phyloP scores from a whole-genome alignment of 2,329 filamentous ascomycete species.

The Fusarium proliferatum region DNA sequence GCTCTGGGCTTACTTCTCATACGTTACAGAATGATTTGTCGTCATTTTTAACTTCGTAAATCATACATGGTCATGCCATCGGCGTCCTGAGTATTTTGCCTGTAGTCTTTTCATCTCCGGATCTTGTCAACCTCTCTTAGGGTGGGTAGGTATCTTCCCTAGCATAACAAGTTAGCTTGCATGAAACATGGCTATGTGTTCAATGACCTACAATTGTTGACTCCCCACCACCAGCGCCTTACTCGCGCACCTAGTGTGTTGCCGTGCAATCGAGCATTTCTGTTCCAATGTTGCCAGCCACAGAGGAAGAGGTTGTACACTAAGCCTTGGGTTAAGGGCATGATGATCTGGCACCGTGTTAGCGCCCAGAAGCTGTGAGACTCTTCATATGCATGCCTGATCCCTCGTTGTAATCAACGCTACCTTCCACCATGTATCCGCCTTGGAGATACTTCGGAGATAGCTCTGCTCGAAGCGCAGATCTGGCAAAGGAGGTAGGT shows the following conservation, averaged over 20 bases:
- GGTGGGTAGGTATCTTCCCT: slow-evolving; percentile 70
- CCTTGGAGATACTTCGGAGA: slow-evolving; percentile 84
- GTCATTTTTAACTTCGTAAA: background rate
- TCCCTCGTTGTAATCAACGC: slow-evolving; percentile 87
- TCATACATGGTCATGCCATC: background rate
- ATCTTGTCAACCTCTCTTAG: slow-evolving; percentile 14
- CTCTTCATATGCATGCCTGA: slow-evolving; percentile 68
- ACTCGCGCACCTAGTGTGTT: slow-evolving; percentile 79
- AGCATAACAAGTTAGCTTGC: slow-evolving; percentile 1
- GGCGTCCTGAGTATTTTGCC: background rate
- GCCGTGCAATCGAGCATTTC: slow-evolving; percentile 79
- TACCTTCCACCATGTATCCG: slow-evolving; percentile 82
- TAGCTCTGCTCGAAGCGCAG: slow-evolving; percentile 98
- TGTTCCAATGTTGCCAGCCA: slow-evolving; percentile 93
- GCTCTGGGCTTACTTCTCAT: background rate
- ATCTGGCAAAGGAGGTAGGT: slow-evolving; percentile 79
- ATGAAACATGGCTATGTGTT: background rate
- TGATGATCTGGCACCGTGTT: slow-evolving; percentile 69
- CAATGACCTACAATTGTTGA: slow-evolving; percentile 75
- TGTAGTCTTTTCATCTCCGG: background rate
- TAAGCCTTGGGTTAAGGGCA: slow-evolving; percentile 88
- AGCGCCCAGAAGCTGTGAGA: background rate
- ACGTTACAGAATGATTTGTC: background rate
- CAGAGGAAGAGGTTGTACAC: slow-evolving; percentile 87
- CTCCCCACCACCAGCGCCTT: slow-evolving; percentile 92